Evolutionary conservation across 1,139 yeast species (phyloP), one percentile per base, ranked within the genome.

Genomic region (Williopsis jadinii): DNA sequence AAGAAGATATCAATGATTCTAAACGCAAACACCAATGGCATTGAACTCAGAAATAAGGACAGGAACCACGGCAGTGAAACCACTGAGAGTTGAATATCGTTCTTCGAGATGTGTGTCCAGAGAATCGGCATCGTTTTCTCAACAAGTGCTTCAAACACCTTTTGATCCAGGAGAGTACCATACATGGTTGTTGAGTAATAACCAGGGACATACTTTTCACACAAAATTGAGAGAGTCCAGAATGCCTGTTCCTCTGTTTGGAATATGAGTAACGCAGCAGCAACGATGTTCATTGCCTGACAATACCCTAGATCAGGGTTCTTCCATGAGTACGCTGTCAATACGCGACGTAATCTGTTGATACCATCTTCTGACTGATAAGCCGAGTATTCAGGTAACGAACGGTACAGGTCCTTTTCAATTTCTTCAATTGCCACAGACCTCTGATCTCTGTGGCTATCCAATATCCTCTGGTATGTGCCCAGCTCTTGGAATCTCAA

Each of bases 241-340:
- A 88, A 94, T 0, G 97, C 97, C 62, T 94, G 98, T 51, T 92
- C 98, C 61, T 94, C 98, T 9, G 95, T 84, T 84, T 88, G 90
- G 61, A 84, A 90, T 41, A 94, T 92, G 46, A 94, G 69, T 41
- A 94, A 65, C 0, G 96, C 97, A 1, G 99, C 99, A 1, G 83
- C 86, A 8, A 94, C 97, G 44, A 94, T 94, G 60, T 94, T 94
- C 99, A 94, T 94, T 1, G 98, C 98, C 60, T 94, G 98, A 60
- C 99, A 94, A 62, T 94, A 94, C 0, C 99, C 99, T 19, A 94
- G 87, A 40, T 92, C 96, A 0, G 97, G 97, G 58, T 90, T 88
- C 54, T 85, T 86, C 97, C 97, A 92, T 0, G 97, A 86, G 57
- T 88, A 94, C 0, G 96, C 96, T 0, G 94, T 84, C 47, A 94